Evolutionary conservation across 805 yeast species (phyloP), one percentile per base, ranked within the genome.

Genomic region (Peterozyma xylosa): DNA sequence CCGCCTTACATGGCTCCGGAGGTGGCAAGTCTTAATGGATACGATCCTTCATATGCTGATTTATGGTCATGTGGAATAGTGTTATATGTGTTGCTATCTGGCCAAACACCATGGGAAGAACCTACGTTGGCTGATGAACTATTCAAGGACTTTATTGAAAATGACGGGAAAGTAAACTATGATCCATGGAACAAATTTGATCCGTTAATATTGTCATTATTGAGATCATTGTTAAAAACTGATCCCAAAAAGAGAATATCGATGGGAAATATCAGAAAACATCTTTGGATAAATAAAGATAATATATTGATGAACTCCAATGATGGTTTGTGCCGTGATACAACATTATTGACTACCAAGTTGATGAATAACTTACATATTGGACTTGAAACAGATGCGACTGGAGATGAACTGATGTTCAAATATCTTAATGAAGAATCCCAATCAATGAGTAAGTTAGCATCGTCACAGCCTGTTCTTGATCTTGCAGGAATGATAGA

Each of bases 1-100:
- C 84, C 86, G 1, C 90, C 89, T 5, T 84, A 84, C 55, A 74
- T 82, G 67, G 91, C 93, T 1, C 93, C 93, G 2, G 93, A 84
- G 53, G 72, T 84, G 15, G 60, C 73, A 16, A 50, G 53, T 15
- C 62, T 63, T 3, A 59, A 63, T 2, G 70, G 71, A 3, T 84
- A 84, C 51, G 78, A 74, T 38, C 78, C 87, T 1, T 76, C 75
- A 42, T 50, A 57, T 2, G 67, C 80, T 1, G 89, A 82, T 58
- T 59, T 81, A 14, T 82, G 89, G 90, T 79, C 87, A 0, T 72
- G 82, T 52, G 88, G 86, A 2, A 66, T 80, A 3, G 75, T 82
- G 2, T 47, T 82, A 11, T 81, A 75, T 58, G 88, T 80, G 1
- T 55, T 82, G 16, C 52, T 81, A 21, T 68, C 81, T 1, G 90